Percentiles rank a stretch among this genome's conserved stretches.
Evolutionary conservation across 306 rosid genomes (phyloP).

Genomic region (Cucumis cinereus): DNA sequence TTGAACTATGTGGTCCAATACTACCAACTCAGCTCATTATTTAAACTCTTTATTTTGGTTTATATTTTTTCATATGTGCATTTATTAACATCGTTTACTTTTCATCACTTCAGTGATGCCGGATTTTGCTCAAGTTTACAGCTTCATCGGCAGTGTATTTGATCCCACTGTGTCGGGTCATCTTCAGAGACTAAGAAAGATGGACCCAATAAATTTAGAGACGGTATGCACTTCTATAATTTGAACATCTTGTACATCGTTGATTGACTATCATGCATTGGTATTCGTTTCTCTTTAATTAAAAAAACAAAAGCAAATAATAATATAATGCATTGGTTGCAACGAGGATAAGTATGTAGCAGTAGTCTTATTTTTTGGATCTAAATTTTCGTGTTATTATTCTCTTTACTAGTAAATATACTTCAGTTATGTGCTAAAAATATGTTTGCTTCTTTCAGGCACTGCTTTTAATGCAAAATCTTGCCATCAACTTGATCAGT

Average conservation of each 20-base stretch:
- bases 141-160: constrained; percentile 76
- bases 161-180: constrained; percentile 62
- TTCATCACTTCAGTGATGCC: constrained; percentile 47
- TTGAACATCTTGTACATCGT: background rate
- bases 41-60: background rate
- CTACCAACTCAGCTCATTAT: background rate
- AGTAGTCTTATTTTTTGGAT: background rate
- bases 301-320: too few species aligned
- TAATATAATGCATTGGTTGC: background rate
- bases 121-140: constrained; percentile 72
- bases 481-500: constrained; percentile 59
- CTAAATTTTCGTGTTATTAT: background rate
- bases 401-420: background rate
- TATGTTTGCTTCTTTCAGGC: constrained; percentile 35
- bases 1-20: background rate
- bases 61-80: background rate
- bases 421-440: background rate
- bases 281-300: too few species aligned
- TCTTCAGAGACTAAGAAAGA: constrained; percentile 50
- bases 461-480: constrained; percentile 67
- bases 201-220: constrained; percentile 78
- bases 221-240: constrained; percentile 39
- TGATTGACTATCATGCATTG: background rate
- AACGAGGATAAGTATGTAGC: background rate
- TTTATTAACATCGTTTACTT: background rate